Percentiles rank a stretch among this genome's conserved stretches.
phyloP scores from a whole-genome alignment of 768 basidiomycete species.

The Suillus brevipes region DNA sequence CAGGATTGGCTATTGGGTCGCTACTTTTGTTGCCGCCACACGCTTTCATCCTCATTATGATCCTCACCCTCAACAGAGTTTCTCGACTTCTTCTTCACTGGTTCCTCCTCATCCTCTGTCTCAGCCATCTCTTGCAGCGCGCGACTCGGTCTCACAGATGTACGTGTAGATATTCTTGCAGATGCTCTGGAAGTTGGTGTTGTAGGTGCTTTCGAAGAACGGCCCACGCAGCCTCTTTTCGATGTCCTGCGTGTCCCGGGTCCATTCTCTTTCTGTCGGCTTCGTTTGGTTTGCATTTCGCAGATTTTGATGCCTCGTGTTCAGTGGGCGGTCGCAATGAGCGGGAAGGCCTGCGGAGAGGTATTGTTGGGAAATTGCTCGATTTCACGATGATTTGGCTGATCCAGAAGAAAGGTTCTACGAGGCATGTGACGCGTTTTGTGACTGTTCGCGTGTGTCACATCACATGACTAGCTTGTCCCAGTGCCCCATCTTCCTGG shows the following conservation, averaged over 20 bases:
- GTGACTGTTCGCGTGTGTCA: conserved; percentile 7
- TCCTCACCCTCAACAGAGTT: conserved; percentile 40
- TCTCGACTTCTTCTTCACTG: conserved; percentile 53
- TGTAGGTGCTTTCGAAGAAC: conserved; percentile 17
- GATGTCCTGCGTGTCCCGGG: conserved; percentile 30
- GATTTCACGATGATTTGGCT: neutral
- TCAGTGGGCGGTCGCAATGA: conserved; percentile 50
- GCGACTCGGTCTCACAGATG: conserved; percentile 30
- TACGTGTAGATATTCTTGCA: conserved; percentile 22
- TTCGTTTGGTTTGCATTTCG: conserved; percentile 56
- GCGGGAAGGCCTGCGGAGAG: conserved; percentile 66
- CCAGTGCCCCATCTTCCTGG: too few relatives aligned
- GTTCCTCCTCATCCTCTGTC: conserved; percentile 52
- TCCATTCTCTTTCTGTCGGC: conserved; percentile 44
- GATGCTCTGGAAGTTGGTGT: conserved; percentile 36
- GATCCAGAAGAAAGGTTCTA: too few relatives aligned
- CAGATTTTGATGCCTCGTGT: conserved; percentile 33
- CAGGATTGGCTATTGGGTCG: too few relatives aligned
- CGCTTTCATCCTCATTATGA: conserved; percentile 18
- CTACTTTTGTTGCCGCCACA: neutral
- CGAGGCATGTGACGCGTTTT: neutral
- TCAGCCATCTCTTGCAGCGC: conserved; percentile 55
- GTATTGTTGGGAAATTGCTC: conserved; percentile 41
- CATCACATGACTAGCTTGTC: conserved; percentile 1
- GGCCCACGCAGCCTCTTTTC: conserved; percentile 24